phyloP scores from a whole-genome alignment of 2,329 filamentous ascomycete genomes.

The Clarireedia hainanense region DNA sequence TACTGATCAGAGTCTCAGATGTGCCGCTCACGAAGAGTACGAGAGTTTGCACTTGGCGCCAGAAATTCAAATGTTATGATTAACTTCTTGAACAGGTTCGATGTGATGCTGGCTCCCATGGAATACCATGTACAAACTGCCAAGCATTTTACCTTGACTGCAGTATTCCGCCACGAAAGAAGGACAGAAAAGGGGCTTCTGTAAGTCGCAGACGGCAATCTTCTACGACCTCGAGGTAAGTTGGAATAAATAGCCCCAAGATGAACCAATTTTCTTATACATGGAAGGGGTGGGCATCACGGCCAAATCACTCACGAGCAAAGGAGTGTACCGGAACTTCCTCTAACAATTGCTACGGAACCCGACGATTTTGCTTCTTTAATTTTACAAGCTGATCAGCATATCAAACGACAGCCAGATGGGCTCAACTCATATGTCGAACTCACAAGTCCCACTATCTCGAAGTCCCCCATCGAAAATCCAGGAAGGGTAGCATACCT shows the following conservation, averaged over 20 bases:
- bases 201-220: slow-evolving; percentile 62
- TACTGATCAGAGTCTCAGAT: neutral
- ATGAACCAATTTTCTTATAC: neutral
- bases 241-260: neutral
- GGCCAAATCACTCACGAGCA: slow-evolving; percentile 28
- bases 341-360: slow-evolving; percentile 48
- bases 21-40: slow-evolving; percentile 7
- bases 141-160: slow-evolving; percentile 98
- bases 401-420: slow-evolving; percentile 59
- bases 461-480: slow-evolving; percentile 90
- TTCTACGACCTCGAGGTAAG: slow-evolving; percentile 1
- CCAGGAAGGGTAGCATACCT: slow-evolving; percentile 90
- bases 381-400: slow-evolving; percentile 67
- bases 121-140: slow-evolving; percentile 96
- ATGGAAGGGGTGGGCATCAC: neutral
- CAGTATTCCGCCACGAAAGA: slow-evolving; percentile 87
- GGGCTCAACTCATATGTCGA: slow-evolving; percentile 74
- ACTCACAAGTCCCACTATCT: slow-evolving; percentile 96
- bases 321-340: slow-evolving; percentile 32
- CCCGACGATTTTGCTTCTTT: slow-evolving; percentile 71
- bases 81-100: slow-evolving; percentile 57
- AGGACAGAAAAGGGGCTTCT: slow-evolving; percentile 52
- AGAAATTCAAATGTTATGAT: neutral
- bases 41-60: neutral
- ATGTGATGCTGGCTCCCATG: slow-evolving; percentile 92